A percentile compares a stretch with the other conserved stretches of the same genome.
Evolutionary conservation across 768 basidiomycete species (phyloP).

Genomic region (Boletellus ananiceps): DNA sequence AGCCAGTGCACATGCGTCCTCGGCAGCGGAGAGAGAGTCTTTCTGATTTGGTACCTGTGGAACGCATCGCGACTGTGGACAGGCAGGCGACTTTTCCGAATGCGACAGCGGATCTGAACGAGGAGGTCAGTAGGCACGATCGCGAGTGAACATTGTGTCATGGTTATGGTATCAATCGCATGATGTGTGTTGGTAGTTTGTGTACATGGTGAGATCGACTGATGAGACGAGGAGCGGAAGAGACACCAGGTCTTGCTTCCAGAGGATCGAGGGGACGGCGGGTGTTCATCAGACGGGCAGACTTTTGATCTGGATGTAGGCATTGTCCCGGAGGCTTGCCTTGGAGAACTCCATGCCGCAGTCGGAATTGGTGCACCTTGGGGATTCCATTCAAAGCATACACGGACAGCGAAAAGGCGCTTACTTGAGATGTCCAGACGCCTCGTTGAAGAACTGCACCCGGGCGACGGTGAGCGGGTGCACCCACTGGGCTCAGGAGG

Average conservation of each 20-base stretch:
- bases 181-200: constrained; percentile 20
- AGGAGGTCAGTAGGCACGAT: constrained; percentile 46
- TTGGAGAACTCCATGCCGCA: constrained; percentile 41
- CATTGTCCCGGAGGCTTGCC: constrained; percentile 36
- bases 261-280: not conserved
- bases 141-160: constrained; percentile 17
- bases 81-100: constrained; percentile 53
- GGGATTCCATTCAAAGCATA: constrained; percentile 11
- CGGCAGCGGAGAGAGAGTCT: constrained; percentile 60
- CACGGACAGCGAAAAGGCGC: constrained; percentile 12
- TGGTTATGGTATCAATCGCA: constrained; percentile 14
- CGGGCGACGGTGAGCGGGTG: not conserved
- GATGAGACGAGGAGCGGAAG: constrained; percentile 6
- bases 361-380: constrained; percentile 36
- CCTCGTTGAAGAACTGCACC: constrained; percentile 38
- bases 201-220: constrained; percentile 28
- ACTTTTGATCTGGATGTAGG: constrained; percentile 39
- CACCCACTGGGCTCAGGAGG: too few relatives aligned
- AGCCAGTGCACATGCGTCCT: constrained; percentile 45
- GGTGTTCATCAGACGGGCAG: constrained; percentile 28
- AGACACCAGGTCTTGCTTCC: constrained; percentile 21
- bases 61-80: constrained; percentile 57
- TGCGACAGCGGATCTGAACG: constrained; percentile 64
- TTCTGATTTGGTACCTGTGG: constrained; percentile 58
- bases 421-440: constrained; percentile 34